A percentile compares a stretch with the other conserved stretches of the same genome.
phyloP scores from a whole-genome alignment of 1,284 basidiomycete species.

The Leccinum subatratum region DNA sequence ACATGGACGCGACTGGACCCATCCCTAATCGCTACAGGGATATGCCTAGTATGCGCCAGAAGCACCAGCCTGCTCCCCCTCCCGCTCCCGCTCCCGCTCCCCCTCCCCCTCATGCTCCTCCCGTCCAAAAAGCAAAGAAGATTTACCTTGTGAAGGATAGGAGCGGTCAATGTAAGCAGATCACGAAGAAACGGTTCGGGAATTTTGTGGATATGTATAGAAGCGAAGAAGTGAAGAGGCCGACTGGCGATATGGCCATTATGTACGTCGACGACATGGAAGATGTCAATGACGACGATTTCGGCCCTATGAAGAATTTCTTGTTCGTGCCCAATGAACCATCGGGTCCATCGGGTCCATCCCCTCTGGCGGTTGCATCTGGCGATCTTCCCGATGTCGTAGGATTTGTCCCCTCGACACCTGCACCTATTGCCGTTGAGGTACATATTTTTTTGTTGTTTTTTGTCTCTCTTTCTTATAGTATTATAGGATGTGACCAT shows the following conservation, averaged over 20 bases:
- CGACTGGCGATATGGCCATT: background rate
- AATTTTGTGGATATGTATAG: background rate
- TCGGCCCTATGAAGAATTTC: too few species aligned
- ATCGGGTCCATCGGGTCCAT: too few species aligned
- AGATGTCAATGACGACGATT: background rate
- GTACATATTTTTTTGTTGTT: too few species aligned
- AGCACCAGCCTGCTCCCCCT: background rate
- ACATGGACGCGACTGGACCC: background rate
- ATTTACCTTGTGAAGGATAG: background rate
- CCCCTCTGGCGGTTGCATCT: too few species aligned
- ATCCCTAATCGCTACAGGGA: background rate
- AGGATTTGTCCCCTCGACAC: too few species aligned
- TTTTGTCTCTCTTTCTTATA: too few species aligned
- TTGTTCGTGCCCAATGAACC: too few species aligned
- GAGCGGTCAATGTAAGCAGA: background rate
- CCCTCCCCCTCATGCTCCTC: too few species aligned
- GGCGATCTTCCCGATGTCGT: too few species aligned
- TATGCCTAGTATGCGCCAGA: background rate
- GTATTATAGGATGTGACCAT: too few species aligned
- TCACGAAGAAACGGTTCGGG: background rate
- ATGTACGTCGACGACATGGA: background rate
- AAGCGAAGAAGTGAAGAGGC: background rate
- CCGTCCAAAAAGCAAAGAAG: background rate
- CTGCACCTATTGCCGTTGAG: too few species aligned
- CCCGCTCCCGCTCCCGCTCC: too few species aligned